Evolutionary conservation across 169 alveolate genomes (phyloP).

Genomic region (Fabrea salina): DNA sequence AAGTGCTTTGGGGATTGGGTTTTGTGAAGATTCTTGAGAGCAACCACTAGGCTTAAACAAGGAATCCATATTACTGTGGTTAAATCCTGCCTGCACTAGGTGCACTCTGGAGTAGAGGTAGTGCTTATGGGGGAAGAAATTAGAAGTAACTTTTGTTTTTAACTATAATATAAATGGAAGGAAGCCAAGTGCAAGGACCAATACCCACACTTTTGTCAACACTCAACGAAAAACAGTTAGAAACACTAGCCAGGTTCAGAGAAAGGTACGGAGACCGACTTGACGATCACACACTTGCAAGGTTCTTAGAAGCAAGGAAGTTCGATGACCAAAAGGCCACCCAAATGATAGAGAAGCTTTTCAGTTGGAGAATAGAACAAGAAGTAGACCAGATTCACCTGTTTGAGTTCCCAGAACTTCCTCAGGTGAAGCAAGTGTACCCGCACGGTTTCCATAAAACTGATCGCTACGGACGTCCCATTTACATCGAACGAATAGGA

Average conservation of each 20-base stretch:
- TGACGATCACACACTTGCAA: conserved; percentile 29
- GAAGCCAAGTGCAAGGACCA: background rate
- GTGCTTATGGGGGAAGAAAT: too few relatives aligned
- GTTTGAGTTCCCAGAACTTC: conserved; percentile 51
- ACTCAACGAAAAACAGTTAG: background rate
- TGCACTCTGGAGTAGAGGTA: too few relatives aligned
- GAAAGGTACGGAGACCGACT: background rate
- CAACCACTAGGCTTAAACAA: too few relatives aligned
- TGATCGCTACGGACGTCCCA: conserved; percentile 78
- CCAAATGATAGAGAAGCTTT: conserved; percentile 65
- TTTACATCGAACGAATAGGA: conserved; percentile 78
- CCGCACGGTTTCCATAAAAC: conserved; percentile 80
- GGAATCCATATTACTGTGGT: too few relatives aligned
- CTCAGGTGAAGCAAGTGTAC: conserved; percentile 49
- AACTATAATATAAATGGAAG: conserved; percentile 6
- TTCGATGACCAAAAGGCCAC: conserved; percentile 61
- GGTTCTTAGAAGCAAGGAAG: conserved; percentile 81
- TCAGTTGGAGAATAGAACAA: conserved; percentile 71
- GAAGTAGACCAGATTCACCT: conserved; percentile 59
- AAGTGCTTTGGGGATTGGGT: too few relatives aligned
- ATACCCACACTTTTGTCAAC: background rate
- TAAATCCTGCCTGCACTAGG: too few relatives aligned
- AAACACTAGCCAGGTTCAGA: conserved; percentile 2
- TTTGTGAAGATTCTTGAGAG: too few relatives aligned
- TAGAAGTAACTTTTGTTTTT: background rate